Conservation (phyloP, 2,329 filamentous ascomycete genomes). For the Ploettnerulaceae sp. region DNA sequence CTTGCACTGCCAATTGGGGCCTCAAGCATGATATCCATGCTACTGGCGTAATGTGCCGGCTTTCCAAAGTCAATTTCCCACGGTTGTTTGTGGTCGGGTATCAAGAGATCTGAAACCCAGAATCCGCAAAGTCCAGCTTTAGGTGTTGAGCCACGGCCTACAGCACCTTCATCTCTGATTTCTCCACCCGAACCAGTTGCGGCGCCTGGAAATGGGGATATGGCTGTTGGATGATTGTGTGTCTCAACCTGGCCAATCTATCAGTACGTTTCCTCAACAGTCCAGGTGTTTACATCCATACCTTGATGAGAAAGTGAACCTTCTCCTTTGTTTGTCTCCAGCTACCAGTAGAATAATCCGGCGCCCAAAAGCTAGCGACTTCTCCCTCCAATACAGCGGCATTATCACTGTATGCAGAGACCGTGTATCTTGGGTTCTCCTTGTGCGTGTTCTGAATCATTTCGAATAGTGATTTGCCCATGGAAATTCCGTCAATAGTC, state of each 20-base stretch:
- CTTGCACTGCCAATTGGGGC: slow-evolving; percentile 90
- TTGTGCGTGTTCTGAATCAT: slow-evolving; percentile 98
- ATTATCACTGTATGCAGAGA: slow-evolving; percentile 96
- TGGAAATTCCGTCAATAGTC: slow-evolving; percentile 83
- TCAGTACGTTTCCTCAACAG: background rate
- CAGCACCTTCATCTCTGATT: slow-evolving; percentile 91
- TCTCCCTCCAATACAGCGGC: slow-evolving; percentile 83
- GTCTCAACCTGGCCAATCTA: slow-evolving; percentile 54
- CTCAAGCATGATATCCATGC: slow-evolving; percentile 95
- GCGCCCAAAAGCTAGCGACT: slow-evolving; percentile 75
- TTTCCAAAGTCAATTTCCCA: slow-evolving; percentile 93
- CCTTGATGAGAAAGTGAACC: slow-evolving; percentile 85
- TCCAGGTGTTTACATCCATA: slow-evolving; percentile 36
- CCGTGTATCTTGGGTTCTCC: slow-evolving; percentile 71
- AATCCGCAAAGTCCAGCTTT: slow-evolving; percentile 91
- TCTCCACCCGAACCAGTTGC: slow-evolving; percentile 94
- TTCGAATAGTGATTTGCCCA: slow-evolving; percentile 77
- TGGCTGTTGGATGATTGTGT: slow-evolving; percentile 94
- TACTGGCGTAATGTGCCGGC: slow-evolving; percentile 87
- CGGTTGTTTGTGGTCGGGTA: slow-evolving; percentile 74
- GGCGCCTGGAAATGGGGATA: slow-evolving; percentile 87
- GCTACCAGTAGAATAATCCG: slow-evolving; percentile 76
- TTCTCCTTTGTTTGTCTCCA: slow-evolving; percentile 85
- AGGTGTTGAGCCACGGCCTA: slow-evolving; percentile 85
- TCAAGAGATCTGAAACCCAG: slow-evolving; percentile 89